Base-by-base conservation (phyloP, 345 rosid species). In the Linum tenue region DNA sequence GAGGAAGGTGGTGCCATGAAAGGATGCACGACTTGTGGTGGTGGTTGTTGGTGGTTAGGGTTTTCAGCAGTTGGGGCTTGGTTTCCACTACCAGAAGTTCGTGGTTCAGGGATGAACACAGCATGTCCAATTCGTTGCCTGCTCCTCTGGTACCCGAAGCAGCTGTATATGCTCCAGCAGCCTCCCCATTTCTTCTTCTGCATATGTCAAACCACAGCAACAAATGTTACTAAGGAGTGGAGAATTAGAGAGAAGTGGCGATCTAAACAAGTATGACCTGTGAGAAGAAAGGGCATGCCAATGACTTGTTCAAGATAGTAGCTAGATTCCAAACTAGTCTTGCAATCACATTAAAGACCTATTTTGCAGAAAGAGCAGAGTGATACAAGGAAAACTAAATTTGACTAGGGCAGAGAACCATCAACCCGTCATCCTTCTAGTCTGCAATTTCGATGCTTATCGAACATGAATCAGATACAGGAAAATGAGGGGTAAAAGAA, bases 1-100 rank as follows among this genome's bases (percentile, higher is more conserved):
- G 99, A 94, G 37, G 99, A 94, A 16, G 99, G 96, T 31, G 99
- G 97, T 37, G 97, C 99, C 71, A 80, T 73, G 64, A 94, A 94
- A 5, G 95, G 99, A 17, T 82, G 87, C 7, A 76, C 44, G 2
- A 79, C 59, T 1, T 73, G 35, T 36, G 81, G 69, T n/a, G 76
- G 66, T 63, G 31, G 31, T 22, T 22, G 31, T 22, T 22, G 31
- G 31, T 77, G 85, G 64, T 69, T 61, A 44, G 69, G 64, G 73
- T 68, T 75, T 66, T 79, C 81, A 56, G 79, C 57, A 16, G 63
- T 73, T 11, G 81, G 76, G 8, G 77, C 77, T 61, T 79, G 78
- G 41, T 64, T 68, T 42, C 59, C 79, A 44, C 63, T 68, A 39
- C 59, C 37, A 0, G 77, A 60, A 56, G 69, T 60, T n/a, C 65